phyloP scores from a whole-genome alignment of 2,329 filamentous ascomycete genomes.

The Sclerotinia nivalis region DNA sequence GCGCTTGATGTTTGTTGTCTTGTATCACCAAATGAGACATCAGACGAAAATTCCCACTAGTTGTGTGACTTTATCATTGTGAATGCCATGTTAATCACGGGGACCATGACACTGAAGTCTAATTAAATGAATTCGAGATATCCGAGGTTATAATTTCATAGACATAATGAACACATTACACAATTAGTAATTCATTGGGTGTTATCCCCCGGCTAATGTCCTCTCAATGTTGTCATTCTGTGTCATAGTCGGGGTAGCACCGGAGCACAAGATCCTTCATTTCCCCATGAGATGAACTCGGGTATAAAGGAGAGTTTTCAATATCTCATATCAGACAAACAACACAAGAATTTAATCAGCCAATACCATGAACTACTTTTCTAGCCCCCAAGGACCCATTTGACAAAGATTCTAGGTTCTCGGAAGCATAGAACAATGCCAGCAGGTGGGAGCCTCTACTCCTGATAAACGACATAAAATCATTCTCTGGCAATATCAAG shows the following conservation, averaged over 20 bases:
- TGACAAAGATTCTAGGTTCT: neutral
- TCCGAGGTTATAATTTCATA: neutral
- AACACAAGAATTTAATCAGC: neutral
- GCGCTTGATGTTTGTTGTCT: neutral
- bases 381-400: neutral
- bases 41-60: neutral
- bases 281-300: neutral
- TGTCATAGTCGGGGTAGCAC: neutral
- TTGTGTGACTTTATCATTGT: neutral
- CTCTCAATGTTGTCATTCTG: no score
- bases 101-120: neutral
- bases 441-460: no score
- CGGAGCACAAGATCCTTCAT: neutral
- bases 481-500: no score
- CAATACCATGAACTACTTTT: no score
- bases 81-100: neutral
- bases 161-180: no score
- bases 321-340: no score
- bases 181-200: neutral
- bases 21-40: slow-evolving; percentile 4
- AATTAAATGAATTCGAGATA: neutral
- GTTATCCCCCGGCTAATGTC: neutral
- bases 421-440: neutral
- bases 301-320: neutral
- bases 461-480: no score